Evolutionary conservation across 2,329 filamentous ascomycete species (phyloP).

Genomic region (Huntiella bhutanensis): DNA sequence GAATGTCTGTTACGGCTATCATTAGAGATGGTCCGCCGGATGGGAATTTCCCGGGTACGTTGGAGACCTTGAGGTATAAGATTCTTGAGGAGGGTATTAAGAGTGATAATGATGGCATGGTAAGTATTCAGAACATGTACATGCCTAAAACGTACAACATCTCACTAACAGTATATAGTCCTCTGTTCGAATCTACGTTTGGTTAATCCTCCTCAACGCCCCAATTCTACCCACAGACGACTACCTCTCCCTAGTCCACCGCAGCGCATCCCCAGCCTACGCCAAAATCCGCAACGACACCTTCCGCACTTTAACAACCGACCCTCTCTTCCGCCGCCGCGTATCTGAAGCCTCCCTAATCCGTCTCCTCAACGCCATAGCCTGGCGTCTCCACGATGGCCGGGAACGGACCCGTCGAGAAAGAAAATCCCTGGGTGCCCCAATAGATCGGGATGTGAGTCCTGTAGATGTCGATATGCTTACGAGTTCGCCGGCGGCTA

Average conservation of each 20-base stretch:
- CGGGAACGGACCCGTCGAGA: conserved; percentile 29
- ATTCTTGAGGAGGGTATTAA: conserved; percentile 60
- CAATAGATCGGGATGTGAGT: background rate
- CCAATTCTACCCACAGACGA: conserved; percentile 68
- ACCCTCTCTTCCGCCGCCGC: conserved; percentile 86
- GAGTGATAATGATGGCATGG: conserved; percentile 66
- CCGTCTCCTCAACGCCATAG: conserved; percentile 80
- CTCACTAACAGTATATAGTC: conserved; percentile 39
- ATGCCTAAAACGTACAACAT: background rate
- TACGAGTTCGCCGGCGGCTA: conserved; percentile 14
- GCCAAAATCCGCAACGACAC: conserved; percentile 97
- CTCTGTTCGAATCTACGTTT: conserved; percentile 80
- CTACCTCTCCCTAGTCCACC: conserved; percentile 79
- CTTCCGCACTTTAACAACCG: conserved; percentile 87
- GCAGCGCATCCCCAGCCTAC: conserved; percentile 84
- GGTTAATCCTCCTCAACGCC: conserved; percentile 82
- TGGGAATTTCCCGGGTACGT: conserved; percentile 45
- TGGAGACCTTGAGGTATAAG: conserved; percentile 54
- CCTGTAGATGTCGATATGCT: conserved; percentile 6
- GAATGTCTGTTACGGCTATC: conserved; percentile 50
- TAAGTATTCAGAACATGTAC: conserved; percentile 20
- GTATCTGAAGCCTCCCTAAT: conserved; percentile 93
- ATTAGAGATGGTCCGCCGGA: conserved; percentile 63
- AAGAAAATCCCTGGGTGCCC: conserved; percentile 19
- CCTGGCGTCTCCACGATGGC: conserved; percentile 80